Evolutionary conservation across 345 rosid species (phyloP), one percentile per base, ranked within the genome.

Genomic region (Bretschneidera sinensis): DNA sequence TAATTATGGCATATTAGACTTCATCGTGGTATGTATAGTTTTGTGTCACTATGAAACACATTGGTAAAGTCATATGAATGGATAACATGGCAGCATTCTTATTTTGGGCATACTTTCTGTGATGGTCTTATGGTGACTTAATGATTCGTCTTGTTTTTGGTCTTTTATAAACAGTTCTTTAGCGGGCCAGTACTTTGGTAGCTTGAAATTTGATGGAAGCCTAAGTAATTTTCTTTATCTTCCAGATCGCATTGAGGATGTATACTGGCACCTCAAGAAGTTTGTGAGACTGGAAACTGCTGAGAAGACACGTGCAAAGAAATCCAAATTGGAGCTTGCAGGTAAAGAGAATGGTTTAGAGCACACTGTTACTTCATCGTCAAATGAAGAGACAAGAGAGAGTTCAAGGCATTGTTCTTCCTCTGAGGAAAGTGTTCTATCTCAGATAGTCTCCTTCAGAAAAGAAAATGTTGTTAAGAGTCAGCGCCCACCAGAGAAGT

Each of bases 391-490:
- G 21, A 15, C 62, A 57, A 64, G 54, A 61, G 72, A 67, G 10
- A 59, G 5, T 60, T 43, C 67, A 21, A 64, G 52, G 39, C 49
- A 67, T 34, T 33, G 21, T 10, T 43, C 62, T n/a, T 22, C 53
- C 60, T 57, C 68, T 15, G 62, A 61, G 63, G 69, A 69, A 57
- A 76, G 70, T 68, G 75, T 78, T 72, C 75, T 94, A 48, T 73
- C 55, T 63, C 73, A 78, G 60, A 58, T 82, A 24, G 92, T 94
- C 43, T 83, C 92, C 18, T 94, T 94, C 66, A 77, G 51, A 63
- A 75, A 74, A 64, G 97, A 90, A 75, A 90, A 94, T 76, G 84
- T 94, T 63, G 91, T 85, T 56, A 68, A 65, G 8, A 75, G 82
- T 61, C 77, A 21, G 59, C 57, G 43, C 62, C 67, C 66, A 24